Base-by-base conservation (phyloP, 2,329 filamentous ascomycete genomes). In the Aureobasidium musti region DNA sequence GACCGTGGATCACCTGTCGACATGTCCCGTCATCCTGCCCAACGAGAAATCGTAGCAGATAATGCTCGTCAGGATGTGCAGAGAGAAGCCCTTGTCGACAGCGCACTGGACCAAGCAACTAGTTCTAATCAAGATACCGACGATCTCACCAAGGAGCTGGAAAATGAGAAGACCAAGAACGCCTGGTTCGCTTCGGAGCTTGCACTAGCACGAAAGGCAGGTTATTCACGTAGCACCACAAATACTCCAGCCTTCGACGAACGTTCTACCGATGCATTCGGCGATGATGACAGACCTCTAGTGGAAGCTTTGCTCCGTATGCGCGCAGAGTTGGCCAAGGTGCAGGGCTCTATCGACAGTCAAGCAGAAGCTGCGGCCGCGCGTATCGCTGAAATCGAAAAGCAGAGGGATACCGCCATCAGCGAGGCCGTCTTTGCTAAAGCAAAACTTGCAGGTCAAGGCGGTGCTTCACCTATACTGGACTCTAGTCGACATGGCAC, bases 151-250 rank as follows among this genome's bases (percentile, higher is more conserved):
- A 94, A 95, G 75, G 95, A 99, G 75, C 83, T 99, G 2, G 94
- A 99, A 75, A 84, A 87, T 10, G 85, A 89, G 3, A 91, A 91
- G 73, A 95, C 90, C 74, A 87, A 91, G 61, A 98, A 97, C 78
- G 94, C 94, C 0, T 99, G 95, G 95, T 97, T 96, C 77, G 92
- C 92, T 8, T 97, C 94, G 0, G 95, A 99, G 78, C 82, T 99
- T 53, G 92, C 96, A 67, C 82, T 99, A 69, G 96, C 95, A 7
- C 88, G 91, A 59, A 97, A 97, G 78, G 87, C 91, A 47, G 95
- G 95, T 5, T 99, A 98, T 74, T 86, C 91, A 69, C 82, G 87
- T 2, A 87, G 88, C 13, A 66, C 71, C 2, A 67, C 69, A 1
- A 84, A 87, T 30, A 91, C 86, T 73, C 88, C 91, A 17, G 83